phyloP scores from a whole-genome alignment of 2,329 filamentous ascomycete genomes.

The Penicillium sp. region DNA sequence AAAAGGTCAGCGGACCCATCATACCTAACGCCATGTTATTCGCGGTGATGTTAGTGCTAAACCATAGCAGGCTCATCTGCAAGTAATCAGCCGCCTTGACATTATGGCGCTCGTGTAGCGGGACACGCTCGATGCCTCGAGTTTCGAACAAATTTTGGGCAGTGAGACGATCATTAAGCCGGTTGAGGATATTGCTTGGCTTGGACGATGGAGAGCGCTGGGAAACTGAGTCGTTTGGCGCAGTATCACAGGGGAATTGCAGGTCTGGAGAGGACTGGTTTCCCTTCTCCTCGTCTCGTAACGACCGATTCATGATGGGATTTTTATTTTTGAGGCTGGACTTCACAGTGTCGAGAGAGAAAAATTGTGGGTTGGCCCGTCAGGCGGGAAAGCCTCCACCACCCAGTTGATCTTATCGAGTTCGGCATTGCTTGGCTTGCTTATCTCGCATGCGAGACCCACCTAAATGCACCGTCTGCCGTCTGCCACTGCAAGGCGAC shows the following conservation, averaged over 20 bases:
- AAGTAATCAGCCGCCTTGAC: constrained; percentile 31
- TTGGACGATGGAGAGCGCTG: background rate
- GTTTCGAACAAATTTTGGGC: constrained; percentile 41
- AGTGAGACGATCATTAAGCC: background rate
- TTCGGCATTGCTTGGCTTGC: background rate
- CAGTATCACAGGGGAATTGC: background rate
- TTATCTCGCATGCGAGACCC: background rate
- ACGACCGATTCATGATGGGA: background rate
- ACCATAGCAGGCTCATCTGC: constrained; percentile 33
- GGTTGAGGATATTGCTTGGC: background rate
- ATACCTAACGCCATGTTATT: constrained; percentile 31
- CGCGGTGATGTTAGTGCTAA: constrained; percentile 31
- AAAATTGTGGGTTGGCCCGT: background rate
- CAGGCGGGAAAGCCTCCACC: background rate
- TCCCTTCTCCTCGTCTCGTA: background rate
- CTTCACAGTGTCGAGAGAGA: background rate
- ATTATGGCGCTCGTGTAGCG: constrained; percentile 51
- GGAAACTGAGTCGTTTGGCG: background rate
- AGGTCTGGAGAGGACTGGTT: background rate
- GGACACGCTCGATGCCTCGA: constrained; percentile 58
- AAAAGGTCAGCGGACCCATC: constrained; percentile 35
- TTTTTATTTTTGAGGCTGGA: no score
- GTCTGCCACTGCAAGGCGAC: background rate
- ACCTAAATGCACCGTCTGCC: background rate
- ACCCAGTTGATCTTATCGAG: background rate